phyloP scores from a whole-genome alignment of 2,329 filamentous ascomycete species.

The Pseudogymnoascus sp. region DNA sequence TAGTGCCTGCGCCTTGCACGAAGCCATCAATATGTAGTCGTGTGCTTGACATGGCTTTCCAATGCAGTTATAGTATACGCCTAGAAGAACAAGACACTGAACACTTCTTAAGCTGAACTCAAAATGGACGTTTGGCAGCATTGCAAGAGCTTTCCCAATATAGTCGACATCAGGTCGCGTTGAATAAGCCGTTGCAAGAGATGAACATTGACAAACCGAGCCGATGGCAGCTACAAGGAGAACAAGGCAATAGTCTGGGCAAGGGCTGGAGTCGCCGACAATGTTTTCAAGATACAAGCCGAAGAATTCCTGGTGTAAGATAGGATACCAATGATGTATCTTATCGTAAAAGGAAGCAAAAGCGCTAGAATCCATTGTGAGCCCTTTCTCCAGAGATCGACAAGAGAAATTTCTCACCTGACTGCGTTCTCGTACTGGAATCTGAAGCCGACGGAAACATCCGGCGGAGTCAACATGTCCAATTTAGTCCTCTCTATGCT shows the following conservation, averaged over 20 bases:
- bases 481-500: constrained; percentile 11
- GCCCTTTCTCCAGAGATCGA: not conserved
- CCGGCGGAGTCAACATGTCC: not conserved
- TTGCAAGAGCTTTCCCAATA: constrained; percentile 10
- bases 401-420: not conserved
- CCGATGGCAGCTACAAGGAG: constrained; percentile 25
- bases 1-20: constrained; percentile 22
- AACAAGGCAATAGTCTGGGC: constrained; percentile 20
- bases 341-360: constrained; percentile 18
- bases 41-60: not conserved
- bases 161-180: constrained; percentile 11
- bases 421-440: not conserved
- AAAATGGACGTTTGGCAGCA: not conserved
- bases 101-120: not conserved
- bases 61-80: not conserved
- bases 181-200: constrained; percentile 1
- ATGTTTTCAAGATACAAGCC: constrained; percentile 19
- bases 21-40: not conserved
- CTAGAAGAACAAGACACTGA: not conserved
- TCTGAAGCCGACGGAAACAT: not conserved
- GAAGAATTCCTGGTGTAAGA: constrained; percentile 20
- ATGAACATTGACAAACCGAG: constrained; percentile 14
- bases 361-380: not conserved
- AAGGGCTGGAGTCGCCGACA: constrained; percentile 16
- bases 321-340: constrained; percentile 25